These are phyloP conservation scores for Chaetomiaceae sp. DNA, from an alignment of 2,329 filamentous ascomycete genomes.

Conservation along the genomic window DNA sequence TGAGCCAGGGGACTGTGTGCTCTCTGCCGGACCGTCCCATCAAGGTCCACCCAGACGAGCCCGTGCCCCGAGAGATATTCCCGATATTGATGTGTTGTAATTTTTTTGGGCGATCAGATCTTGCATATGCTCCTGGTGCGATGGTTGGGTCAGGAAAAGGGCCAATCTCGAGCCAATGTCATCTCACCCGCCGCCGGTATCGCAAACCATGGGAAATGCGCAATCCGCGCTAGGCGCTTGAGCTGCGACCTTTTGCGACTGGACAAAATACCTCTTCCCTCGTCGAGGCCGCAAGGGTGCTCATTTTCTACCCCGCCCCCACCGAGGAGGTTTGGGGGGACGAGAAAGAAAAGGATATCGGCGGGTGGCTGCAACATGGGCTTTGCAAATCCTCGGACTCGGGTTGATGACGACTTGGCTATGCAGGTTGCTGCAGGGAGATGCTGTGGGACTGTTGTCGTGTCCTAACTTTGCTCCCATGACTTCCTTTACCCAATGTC, in stretches of 20 bases:
- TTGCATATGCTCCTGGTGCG: not conserved
- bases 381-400: not conserved
- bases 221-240: conserved; percentile 13
- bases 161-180: not conserved
- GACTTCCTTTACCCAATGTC: not conserved
- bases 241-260: not conserved
- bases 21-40: conserved; percentile 5
- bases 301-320: conserved; percentile 5
- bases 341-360: not conserved
- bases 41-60: not conserved
- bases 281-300: conserved; percentile 1
- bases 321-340: conserved; percentile 1
- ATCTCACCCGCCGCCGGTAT: conserved; percentile 3
- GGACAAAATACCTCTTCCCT: too few relatives aligned
- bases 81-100: not conserved
- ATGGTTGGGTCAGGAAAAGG: not conserved
- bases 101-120: conserved; percentile 1
- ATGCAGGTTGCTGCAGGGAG: conserved; percentile 3
- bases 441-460: not conserved
- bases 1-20: not conserved
- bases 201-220: not conserved
- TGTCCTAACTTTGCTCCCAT: not conserved
- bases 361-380: conserved; percentile 2
- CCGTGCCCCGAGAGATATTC: not conserved
- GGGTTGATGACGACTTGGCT: not conserved